Percentiles rank a stretch among this genome's conserved stretches.
These are phyloP conservation scores for Wickerhamomyces mucosus DNA, from an alignment of 805 yeast genomes.

Conservation along the genomic window DNA sequence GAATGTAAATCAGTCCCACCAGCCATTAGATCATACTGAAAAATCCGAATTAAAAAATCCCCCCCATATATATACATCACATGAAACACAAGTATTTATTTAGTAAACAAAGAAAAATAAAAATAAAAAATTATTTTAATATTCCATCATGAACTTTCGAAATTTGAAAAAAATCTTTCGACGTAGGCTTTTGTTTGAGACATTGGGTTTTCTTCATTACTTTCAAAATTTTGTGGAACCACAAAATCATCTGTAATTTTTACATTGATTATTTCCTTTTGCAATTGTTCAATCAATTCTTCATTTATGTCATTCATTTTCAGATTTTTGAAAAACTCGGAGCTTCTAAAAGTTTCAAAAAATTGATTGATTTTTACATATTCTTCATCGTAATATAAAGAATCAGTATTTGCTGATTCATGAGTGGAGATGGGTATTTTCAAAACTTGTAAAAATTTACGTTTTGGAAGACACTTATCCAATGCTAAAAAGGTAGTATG, in stretches of 20 bases:
- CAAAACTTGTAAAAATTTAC: constrained; percentile 47
- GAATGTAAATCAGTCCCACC: constrained; percentile 98
- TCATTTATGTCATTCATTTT: constrained; percentile 7
- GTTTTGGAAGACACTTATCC: constrained; percentile 70
- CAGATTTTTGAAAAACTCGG: constrained; percentile 8
- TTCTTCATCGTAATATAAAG: constrained; percentile 13
- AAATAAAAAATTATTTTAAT: too few relatives aligned
- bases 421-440: constrained; percentile 26
- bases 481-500: constrained; percentile 59
- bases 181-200: constrained; percentile 8
- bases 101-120: too few relatives aligned
- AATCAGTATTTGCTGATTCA: constrained; percentile 1
- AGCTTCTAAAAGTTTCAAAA: constrained; percentile 8
- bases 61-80: too few relatives aligned
- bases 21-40: constrained; percentile 91
- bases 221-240: constrained; percentile 9
- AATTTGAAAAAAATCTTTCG: constrained; percentile 4
- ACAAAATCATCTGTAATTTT: constrained; percentile 1
- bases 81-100: too few relatives aligned
- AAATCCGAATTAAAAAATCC: too few relatives aligned
- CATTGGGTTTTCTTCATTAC: constrained; percentile 7
- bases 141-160: too few relatives aligned
- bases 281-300: constrained; percentile 9
- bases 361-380: constrained; percentile 13
- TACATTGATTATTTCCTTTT: constrained; percentile 8